A percentile compares a stretch with the other conserved stretches of the same genome.
Conservation (phyloP, 2,329 filamentous ascomycete species). For the Dothideomycetidae sp. region DNA sequence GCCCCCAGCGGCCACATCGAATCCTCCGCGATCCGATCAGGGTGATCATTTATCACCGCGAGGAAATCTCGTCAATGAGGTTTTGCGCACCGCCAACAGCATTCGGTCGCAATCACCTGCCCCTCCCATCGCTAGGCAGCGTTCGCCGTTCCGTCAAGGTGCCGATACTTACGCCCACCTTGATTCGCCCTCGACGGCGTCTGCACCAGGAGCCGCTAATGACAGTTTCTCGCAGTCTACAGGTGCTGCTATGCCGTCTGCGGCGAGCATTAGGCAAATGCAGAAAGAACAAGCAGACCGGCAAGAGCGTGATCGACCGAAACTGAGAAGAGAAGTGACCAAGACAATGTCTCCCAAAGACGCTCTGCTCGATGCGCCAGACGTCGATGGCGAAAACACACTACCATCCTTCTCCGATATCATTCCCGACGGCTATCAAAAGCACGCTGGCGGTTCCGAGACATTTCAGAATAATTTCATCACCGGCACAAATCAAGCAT, state of each 20-base stretch:
- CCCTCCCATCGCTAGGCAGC: slow-evolving; percentile 43
- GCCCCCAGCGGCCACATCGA: slow-evolving; percentile 53
- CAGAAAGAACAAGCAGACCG: slow-evolving; percentile 47
- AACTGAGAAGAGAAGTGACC: slow-evolving; percentile 29
- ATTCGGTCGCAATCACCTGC: slow-evolving; percentile 46
- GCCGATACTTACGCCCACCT: slow-evolving; percentile 33
- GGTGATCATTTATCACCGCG: slow-evolving; percentile 36
- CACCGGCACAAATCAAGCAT: slow-evolving; percentile 31
- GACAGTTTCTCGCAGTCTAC: slow-evolving; percentile 27
- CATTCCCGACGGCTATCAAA: slow-evolving; percentile 23
- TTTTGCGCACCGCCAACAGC: slow-evolving; percentile 64
- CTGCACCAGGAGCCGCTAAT: slow-evolving; percentile 23
- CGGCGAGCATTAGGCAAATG: slow-evolving; percentile 47
- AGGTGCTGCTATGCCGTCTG: slow-evolving; percentile 35
- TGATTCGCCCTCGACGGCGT: too few relatives aligned
- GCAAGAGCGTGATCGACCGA: slow-evolving; percentile 20
- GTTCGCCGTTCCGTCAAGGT: slow-evolving; percentile 68
- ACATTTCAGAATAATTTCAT: slow-evolving; percentile 32
- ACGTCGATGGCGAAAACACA: slow-evolving; percentile 53
- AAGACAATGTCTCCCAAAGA: slow-evolving; percentile 94
- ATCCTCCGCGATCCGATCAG: slow-evolving; percentile 43
- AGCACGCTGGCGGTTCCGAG: slow-evolving; percentile 20
- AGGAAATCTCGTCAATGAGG: slow-evolving; percentile 54
- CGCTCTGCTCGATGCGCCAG: slow-evolving; percentile 71
- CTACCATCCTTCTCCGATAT: slow-evolving; percentile 58